Evolutionary conservation across 1,284 basidiomycete genomes (phyloP), one percentile per base, ranked within the genome.

Genomic region (Sporisorium exsertum): DNA sequence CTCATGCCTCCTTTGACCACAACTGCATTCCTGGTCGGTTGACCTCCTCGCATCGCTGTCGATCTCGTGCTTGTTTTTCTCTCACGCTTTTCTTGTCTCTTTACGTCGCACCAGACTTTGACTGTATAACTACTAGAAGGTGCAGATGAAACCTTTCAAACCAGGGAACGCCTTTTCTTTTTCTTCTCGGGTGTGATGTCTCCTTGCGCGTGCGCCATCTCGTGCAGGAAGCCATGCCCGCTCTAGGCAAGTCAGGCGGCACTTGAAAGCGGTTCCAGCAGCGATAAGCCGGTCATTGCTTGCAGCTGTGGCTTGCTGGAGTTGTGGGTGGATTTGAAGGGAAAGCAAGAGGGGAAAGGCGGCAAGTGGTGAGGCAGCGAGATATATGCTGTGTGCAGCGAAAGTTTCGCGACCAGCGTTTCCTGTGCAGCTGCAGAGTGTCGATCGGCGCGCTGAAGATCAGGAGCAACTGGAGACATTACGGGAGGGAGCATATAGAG

Each of bases 371-470:
- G 18, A 26, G n/a, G 18, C 35, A 45, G 26, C 33, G 46, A 32
- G 18, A 49, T 72, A 55, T 72, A 72, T 72, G 69, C 69, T 63
- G 33, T 72, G 63, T 66, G 69, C 69, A 66, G 69, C 22, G 20
- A 72, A 64, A 72, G 64, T 72, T 72, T 63, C 42, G 51, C n/a
- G 46, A 32, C 37, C n/a, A 33, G 54, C 58, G 13, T 33, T 49
- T 12, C 45, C 13, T 20, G 27, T 50, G 49, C 29, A 58, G 54
- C 51, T 66, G 63, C 59, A 63, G 12, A 26, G 51, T 12, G 63
- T 63, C 52, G 69, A 72, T 72, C 69, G 55, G 20, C 45, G 51
- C 63, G 47, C 59, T 63, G 63, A 24, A 35, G 29, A 64, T 58
- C 58, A 20, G 26, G 10, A 6, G n/a, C 24, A 6, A 16, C 8